Evolutionary conservation across 805 yeast genomes (phyloP), one percentile per base, ranked within the genome.

Genomic region (Candida koratica): DNA sequence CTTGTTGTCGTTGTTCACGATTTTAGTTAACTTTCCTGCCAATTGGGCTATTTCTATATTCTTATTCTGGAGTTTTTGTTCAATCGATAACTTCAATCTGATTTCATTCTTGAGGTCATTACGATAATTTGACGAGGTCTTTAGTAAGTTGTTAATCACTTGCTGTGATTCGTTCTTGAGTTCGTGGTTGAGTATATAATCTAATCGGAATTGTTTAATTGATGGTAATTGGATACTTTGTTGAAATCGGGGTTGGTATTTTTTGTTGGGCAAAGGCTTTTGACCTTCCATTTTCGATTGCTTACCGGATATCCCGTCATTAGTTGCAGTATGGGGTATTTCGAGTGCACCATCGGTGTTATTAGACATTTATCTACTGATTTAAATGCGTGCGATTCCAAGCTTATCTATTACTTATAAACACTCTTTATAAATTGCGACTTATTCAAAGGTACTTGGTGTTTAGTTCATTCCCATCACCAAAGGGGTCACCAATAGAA

Each of bases 21-120:
- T 24, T 47, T 51, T 26, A 54, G 43, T 22, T 37, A 43, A 34
- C 40, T 49, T 12, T 4, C 38, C 35, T 20, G 58, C 51, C 27
- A 51, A 42, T 41, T 63, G 63, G 13, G 61, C 59, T 10, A 65
- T 53, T 25, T 51, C 53, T 17, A 65, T 59, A 44, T 67, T 67
- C 37, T 62, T 61, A 40, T 53, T 55, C 46, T 67, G 73, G 27
- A 67, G 55, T 39, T 53, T 54, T 47, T 66, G 71, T 44, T 67
- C 72, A 10, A 58, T 47, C 7, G 61, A 46, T 29, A 67, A 44
- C 28, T 60, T 58, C 17, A 43, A 42, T 37, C 61, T 52, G 27
- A 66, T 56, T 32, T 64, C 69, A 23, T 42, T 43, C 39, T 58
- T 48, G 34, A 67, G 51, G 37, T 67, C 73, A 17, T 48, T 43